Evolutionary conservation across 1,284 basidiomycete genomes (phyloP).

Genomic region (Puccinia horiana): DNA sequence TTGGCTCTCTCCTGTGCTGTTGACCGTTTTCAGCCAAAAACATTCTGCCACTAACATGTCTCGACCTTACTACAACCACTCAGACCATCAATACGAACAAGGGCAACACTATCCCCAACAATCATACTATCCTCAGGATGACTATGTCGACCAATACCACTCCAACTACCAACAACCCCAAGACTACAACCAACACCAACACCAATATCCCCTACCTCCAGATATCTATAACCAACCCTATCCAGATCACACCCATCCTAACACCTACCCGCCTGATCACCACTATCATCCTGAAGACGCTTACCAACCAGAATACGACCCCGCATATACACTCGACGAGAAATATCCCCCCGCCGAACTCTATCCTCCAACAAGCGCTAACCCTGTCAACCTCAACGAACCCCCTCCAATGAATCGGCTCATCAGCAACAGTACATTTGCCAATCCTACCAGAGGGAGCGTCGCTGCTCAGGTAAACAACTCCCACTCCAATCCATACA

Average conservation of each 20-base stretch:
- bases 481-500: not conserved
- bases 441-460: slow-evolving; percentile 51
- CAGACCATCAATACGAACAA: not conserved
- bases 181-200: not conserved
- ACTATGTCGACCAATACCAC: not conserved
- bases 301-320: slow-evolving; percentile 22
- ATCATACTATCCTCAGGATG: not conserved
- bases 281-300: slow-evolving; percentile 1
- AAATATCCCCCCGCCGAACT: slow-evolving; percentile 22
- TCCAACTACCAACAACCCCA: not conserved
- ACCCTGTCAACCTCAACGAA: slow-evolving; percentile 2
- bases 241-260: not conserved
- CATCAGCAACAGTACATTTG: not conserved
- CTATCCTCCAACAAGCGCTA: not conserved
- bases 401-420: not conserved
- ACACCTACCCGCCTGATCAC: slow-evolving; percentile 17
- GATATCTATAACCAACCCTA: slow-evolving; percentile 8
- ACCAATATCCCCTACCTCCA: not conserved
- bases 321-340: slow-evolving; percentile 12
- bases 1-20: too few relatives aligned
- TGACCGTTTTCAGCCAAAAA: too few relatives aligned
- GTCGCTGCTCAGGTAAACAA: slow-evolving; percentile 54
- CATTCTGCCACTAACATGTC: too few relatives aligned
- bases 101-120: not conserved
- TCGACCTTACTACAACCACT: slow-evolving; percentile 1